phyloP scores from a whole-genome alignment of 805 yeast species.

The Starmerella sirachaensis region DNA sequence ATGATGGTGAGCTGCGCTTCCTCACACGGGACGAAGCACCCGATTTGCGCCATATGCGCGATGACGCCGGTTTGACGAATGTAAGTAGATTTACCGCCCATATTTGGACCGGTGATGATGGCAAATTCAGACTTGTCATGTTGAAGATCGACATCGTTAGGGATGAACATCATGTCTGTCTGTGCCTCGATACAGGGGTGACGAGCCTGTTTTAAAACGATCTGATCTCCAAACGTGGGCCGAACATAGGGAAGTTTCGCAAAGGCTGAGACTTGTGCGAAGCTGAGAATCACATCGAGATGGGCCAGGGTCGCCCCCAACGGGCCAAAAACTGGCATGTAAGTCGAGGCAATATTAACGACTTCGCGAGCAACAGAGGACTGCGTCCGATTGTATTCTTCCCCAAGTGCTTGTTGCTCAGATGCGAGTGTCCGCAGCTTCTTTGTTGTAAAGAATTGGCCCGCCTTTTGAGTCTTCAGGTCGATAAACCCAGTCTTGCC shows the following conservation, averaged over 20 bases:
- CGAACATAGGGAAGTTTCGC: slow-evolving; percentile 74
- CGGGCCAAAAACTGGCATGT: slow-evolving; percentile 63
- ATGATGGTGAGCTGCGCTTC: slow-evolving; percentile 72
- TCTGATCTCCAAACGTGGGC: slow-evolving; percentile 49
- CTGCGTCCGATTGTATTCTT: slow-evolving; percentile 65
- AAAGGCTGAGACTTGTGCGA: slow-evolving; percentile 71
- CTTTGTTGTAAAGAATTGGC: slow-evolving; percentile 77
- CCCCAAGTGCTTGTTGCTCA: slow-evolving; percentile 45
- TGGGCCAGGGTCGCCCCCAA: slow-evolving; percentile 54
- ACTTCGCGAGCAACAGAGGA: slow-evolving; percentile 71
- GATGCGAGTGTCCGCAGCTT: slow-evolving; percentile 48
- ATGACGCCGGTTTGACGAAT: slow-evolving; percentile 66
- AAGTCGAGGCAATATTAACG: slow-evolving; percentile 66
- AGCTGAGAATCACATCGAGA: slow-evolving; percentile 71
- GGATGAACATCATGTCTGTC: slow-evolving; percentile 78
- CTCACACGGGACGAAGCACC: slow-evolving; percentile 64
- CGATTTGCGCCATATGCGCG: slow-evolving; percentile 64
- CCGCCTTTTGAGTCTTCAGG: slow-evolving; percentile 86
- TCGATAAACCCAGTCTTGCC: slow-evolving; percentile 52
- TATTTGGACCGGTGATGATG: slow-evolving; percentile 79
- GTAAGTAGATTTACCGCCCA: slow-evolving; percentile 79
- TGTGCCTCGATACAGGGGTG: slow-evolving; percentile 93
- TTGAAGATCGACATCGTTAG: slow-evolving; percentile 70
- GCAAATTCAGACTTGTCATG: slow-evolving; percentile 53
- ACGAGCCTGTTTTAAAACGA: slow-evolving; percentile 60